Base-by-base conservation (phyloP, 108 stramenopile species). In the Hondaea fermentalgiana region DNA sequence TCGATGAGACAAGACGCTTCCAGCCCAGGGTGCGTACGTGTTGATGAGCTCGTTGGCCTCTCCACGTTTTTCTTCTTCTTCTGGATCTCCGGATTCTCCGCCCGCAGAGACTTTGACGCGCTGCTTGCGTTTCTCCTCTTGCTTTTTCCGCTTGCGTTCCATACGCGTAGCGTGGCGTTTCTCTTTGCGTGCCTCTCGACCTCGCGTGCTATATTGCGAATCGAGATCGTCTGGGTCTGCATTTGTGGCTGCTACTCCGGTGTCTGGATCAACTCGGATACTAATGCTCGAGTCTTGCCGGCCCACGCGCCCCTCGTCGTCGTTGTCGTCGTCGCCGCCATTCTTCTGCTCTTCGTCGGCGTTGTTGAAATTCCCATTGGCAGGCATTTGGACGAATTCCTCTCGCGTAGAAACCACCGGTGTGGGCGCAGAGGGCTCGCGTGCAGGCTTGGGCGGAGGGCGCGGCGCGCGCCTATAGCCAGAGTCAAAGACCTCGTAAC, bases 401-500 rank as follows among this genome's bases (percentile, higher is more conserved):
- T 57, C 55, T 1, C 55, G 55, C 55, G 55, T 57, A 1, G 55
- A 57, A 57, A 57, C 55, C 8, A 57, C 16, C 2, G 35, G 35
- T 35, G 35, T 35, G 35, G 35, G 35, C 35, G 35, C 35, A 16
- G 55, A 8, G 55, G 55, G 55, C 83, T 90, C 89, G 5, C 87
- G 43, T 53, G 44, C 55, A 14, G 90, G 51, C 43, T 71, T 88
- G 43, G 88, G 71, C 12, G 89, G 90, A 72, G 90, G 89, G 47
- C 89, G 90, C 3, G 72, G 88, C 44, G 29, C 87, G 28, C 87
- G 89, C 47, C 88, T 57, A 49, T 90, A 88, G 0, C 76, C 76
- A 8, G 76, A 83, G 59, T 89, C 76, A 23, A 83, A 83, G 76
- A 83, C 76, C 76, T 83, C 49, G 76, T 83, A 83, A 17, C 49